Percentiles rank a stretch among this genome's conserved stretches.
These are phyloP conservation scores for Cruciata laevipes DNA, from an alignment of 257 asterid species.

Conservation along the genomic window DNA sequence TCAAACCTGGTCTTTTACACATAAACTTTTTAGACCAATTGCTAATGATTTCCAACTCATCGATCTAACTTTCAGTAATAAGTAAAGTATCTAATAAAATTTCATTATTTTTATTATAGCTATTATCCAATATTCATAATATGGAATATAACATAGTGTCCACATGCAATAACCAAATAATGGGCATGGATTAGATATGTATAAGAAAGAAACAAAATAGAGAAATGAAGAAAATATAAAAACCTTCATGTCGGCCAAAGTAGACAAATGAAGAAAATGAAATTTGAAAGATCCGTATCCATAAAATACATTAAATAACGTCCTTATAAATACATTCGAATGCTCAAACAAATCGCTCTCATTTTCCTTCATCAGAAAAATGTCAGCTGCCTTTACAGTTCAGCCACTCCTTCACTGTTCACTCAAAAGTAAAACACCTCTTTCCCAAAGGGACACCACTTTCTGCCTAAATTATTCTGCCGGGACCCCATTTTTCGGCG, in stretches of 20 bases:
- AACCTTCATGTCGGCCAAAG: not conserved
- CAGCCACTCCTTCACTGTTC: slow-evolving; percentile 30
- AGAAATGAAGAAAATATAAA: not conserved
- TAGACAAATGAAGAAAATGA: not conserved
- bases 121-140: no score
- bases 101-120: no score
- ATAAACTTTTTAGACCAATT: no score
- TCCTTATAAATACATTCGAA: slow-evolving; percentile 3
- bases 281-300: not conserved
- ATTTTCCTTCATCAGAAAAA: slow-evolving; percentile 18
- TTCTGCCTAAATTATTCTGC: slow-evolving; percentile 27
- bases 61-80: no score
- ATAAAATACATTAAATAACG: not conserved
- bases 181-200: not conserved
- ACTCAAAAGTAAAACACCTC: slow-evolving; percentile 17
- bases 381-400: slow-evolving; percentile 43
- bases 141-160: no score
- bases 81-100: no score
- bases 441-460: slow-evolving; percentile 19
- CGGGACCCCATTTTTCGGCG: slow-evolving; percentile 21
- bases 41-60: no score
- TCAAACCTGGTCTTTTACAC: no score
- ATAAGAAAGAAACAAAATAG: no score
- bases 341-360: slow-evolving; percentile 3
- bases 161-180: no score